These are phyloP conservation scores for Kickxella alabastrina DNA, from an alignment of 192 early-diverging fungal species.

Conservation along the genomic window DNA sequence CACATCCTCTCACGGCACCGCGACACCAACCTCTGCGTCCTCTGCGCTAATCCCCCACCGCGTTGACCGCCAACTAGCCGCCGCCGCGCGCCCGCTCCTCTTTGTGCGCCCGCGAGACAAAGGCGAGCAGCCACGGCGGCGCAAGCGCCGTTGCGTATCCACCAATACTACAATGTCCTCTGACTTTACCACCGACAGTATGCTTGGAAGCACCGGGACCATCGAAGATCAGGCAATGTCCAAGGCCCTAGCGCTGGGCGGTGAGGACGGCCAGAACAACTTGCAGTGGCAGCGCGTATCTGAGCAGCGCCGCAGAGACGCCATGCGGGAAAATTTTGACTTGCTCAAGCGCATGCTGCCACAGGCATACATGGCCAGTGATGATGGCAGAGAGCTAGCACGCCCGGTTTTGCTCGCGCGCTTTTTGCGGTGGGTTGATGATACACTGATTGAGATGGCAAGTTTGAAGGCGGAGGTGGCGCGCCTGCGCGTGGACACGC, in stretches of 20 bases:
- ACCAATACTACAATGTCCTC: neutral
- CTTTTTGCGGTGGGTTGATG: slow-evolving; percentile 51
- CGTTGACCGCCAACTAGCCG: slow-evolving; percentile 47
- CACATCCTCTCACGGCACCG: neutral
- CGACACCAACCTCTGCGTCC: neutral
- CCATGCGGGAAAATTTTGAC: slow-evolving; percentile 54
- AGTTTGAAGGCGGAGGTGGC: slow-evolving; percentile 39
- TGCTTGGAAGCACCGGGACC: neutral
- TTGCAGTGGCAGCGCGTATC: slow-evolving; percentile 52
- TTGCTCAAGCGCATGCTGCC: slow-evolving; percentile 53
- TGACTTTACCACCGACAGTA: neutral
- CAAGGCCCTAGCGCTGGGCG: neutral
- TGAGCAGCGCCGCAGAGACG: slow-evolving; percentile 47
- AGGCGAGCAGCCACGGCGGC: slow-evolving; percentile 24
- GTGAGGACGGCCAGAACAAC: slow-evolving; percentile 13
- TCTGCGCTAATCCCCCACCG: slow-evolving; percentile 35
- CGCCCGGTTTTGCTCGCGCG: slow-evolving; percentile 47
- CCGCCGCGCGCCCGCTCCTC: slow-evolving; percentile 36
- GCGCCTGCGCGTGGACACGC: slow-evolving; percentile 10
- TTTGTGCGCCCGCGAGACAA: slow-evolving; percentile 43
- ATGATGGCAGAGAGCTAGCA: slow-evolving; percentile 51
- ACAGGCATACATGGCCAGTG: slow-evolving; percentile 45
- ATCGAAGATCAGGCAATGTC: neutral
- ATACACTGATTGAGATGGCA: slow-evolving; percentile 52
- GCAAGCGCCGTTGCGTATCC: slow-evolving; percentile 43